Base-by-base conservation (phyloP, 2,329 filamentous ascomycete species). In the Fusarium metavorans region DNA sequence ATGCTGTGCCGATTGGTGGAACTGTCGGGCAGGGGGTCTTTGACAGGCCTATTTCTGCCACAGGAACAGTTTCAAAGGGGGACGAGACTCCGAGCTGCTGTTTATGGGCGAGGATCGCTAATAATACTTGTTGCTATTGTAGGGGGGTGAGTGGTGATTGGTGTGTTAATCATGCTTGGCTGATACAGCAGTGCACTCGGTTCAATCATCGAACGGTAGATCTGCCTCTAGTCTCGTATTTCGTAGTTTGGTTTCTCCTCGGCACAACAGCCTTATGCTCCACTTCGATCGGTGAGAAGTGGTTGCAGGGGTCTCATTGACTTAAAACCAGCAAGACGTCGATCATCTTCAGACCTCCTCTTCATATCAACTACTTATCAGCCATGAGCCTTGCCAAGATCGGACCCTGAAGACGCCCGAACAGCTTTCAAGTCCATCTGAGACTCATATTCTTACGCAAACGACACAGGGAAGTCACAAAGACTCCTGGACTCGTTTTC, bases 1-100 rank as follows among this genome's bases (percentile, higher is more conserved):
- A 25, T 23, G 35, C 50, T 52, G 18, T 18, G n/a, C 60, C 60
- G 60, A 63, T 63, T 63, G 60, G 60, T 63, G 60, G 60, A 52
- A 63, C 45, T 37, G 20, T 5, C 1, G 10, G 18, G n/a, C 60
- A 52, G 45, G 60, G 60, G 60, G 25, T 63, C 13, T 18, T 63
- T 63, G 30, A 35, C 18, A 30, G 35, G 30, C 39, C 60, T 30
- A 39, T 39, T 63, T 54, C 45, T 63, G 60, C 16, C 60, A 39
- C 60, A 25, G 23, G 34, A 18, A 18, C 34, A 35, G 60, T 63
- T 52, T 63, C 60, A 54, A 30, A 16, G 25, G n/a, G 32, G 32
- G 9, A 39, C 56, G n/a, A 48, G 39, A 14, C 58, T 61, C 58
- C 58, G 58, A 61, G 20, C 27, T 59, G 39, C 57, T 59, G 57